Evolutionary conservation across 139 green algal species (phyloP).

Genomic region (Micractinium conductrix): DNA sequence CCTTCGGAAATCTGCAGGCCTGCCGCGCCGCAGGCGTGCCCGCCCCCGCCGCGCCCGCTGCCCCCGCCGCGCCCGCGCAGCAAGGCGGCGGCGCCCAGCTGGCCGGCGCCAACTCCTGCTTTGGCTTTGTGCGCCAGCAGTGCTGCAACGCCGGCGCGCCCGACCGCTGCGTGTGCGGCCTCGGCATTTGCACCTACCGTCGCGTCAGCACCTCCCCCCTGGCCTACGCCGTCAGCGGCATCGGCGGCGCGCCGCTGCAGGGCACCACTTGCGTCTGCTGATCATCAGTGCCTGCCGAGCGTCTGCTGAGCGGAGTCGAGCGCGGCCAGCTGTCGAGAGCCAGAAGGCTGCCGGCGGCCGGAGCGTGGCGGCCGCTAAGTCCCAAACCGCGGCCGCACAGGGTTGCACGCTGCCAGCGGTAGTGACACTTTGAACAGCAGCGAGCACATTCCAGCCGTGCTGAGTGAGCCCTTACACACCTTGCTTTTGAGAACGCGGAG

Average conservation of each 20-base stretch:
- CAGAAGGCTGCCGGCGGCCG: too few relatives aligned
- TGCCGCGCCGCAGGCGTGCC: neutral
- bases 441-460: too few relatives aligned
- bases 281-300: too few relatives aligned
- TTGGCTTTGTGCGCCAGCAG: conserved; percentile 5
- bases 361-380: too few relatives aligned
- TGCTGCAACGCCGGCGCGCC: conserved; percentile 6
- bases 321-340: too few relatives aligned
- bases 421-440: too few relatives aligned
- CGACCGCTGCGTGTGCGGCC: conserved; percentile 11
- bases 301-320: too few relatives aligned
- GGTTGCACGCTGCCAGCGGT: too few relatives aligned
- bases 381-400: too few relatives aligned
- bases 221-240: neutral
- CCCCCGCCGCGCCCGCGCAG: neutral
- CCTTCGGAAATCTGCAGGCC: conserved; percentile 21
- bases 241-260: neutral
- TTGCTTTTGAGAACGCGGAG: too few relatives aligned
- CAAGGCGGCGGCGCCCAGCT: too few relatives aligned
- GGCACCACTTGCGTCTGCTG: conserved; percentile 20
- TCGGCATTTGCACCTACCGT: conserved; percentile 13
- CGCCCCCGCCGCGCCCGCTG: neutral
- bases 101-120: neutral
- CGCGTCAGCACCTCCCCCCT: neutral
- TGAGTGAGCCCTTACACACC: too few relatives aligned